Evolutionary conservation across 176 grass and related monocot genomes (phyloP), one percentile per base, ranked within the genome.

Genomic region (Juncus effusus): DNA sequence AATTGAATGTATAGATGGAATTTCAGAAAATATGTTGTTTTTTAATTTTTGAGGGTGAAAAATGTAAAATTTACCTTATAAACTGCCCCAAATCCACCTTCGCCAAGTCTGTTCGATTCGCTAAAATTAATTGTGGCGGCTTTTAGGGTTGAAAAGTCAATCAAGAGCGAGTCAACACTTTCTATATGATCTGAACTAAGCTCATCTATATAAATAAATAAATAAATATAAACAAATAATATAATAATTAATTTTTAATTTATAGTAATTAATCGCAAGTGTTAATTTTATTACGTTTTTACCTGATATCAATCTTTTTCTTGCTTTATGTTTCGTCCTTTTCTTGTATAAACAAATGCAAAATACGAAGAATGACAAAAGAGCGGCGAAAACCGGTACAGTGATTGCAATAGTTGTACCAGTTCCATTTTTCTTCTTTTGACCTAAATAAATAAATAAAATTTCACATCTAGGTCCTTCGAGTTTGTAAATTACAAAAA

Each of bases 61-160:
- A 88, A 71, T 94, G 88, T 67, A 94, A 84, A 67, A 60, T 62
- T 62, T 28, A 28, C 19, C 19, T 28, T 28, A 28, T 28, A 28
- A 28, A 28, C 19, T 28, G 19, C 19, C 19, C 85, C 90, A 59
- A 85, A 88, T 49, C 90, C 85, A 54, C 85, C 90, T 78, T 85
- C 79, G 73, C 90, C 85, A 78, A 94, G 51, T 69, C 61, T 83
- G 61, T 85, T 85, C 2, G 39, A 72, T 36, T 88, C 79, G 19
- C 1, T 28, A 28, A 28, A 28, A 28, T 28, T 28, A 28, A 1
- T 28, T 28, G 19, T 28, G 19, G 85, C 85, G 63, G 36, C 60
- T 38, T 69, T 70, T 12, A 94, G 28, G 10, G 73, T 83, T 35
- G 82, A 67, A 16, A 88, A 55, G 68, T 83, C 64, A 42, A 94